Base-by-base conservation (phyloP, 225 moss, liverwort and hornwort genomes). In the Sphagnum tenellum region DNA sequence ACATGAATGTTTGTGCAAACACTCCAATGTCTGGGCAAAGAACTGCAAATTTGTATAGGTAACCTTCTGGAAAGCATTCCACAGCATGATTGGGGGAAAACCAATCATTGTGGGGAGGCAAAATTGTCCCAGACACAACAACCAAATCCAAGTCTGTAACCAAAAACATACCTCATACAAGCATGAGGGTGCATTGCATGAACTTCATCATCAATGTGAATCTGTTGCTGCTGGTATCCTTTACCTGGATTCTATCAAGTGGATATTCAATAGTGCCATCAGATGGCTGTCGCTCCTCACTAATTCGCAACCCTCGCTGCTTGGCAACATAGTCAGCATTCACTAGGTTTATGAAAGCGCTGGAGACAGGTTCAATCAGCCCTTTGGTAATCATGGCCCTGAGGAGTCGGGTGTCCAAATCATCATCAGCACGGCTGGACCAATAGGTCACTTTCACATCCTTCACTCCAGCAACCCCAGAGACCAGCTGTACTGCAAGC, bases 321-420 rank as follows among this genome's bases (percentile, higher is more conserved):
- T 90, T 96, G 60, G 96, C 88, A 44, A 92, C 67, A 60, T 78
- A 92, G 57, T 96, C 96, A 5, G 96, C 96, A 49, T 96, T 96
- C 47, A 96, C 96, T 46, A 96, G 83, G 61, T 96, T 96, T 67
- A 96, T 86, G 67, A 96, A 87, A 10, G 96, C 79, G 69, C 85
- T 87, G 47, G 92, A 96, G 29, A 96, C 92, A 13, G 96, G 88
- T 73, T 96, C 96, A 63, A 96, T 85, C 46, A 96, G 72, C 6
- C 96, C 96, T 80, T 96, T 96, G 3, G 81, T 85, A 57, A 96
- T 90, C 96, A 85, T 96, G 52, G 92, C 96, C 7, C 96, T 79
- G 51, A 96, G 76, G 44, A 96, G 92, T 10, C 96, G 84, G 0
- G 96, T 96, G 77, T 96, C 96, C 48, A 96, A 71, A 65, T 92